Evolutionary conservation across 73 alveolate species (phyloP), one percentile per base, ranked within the genome.

Genomic region (Paramecium bursaria): DNA sequence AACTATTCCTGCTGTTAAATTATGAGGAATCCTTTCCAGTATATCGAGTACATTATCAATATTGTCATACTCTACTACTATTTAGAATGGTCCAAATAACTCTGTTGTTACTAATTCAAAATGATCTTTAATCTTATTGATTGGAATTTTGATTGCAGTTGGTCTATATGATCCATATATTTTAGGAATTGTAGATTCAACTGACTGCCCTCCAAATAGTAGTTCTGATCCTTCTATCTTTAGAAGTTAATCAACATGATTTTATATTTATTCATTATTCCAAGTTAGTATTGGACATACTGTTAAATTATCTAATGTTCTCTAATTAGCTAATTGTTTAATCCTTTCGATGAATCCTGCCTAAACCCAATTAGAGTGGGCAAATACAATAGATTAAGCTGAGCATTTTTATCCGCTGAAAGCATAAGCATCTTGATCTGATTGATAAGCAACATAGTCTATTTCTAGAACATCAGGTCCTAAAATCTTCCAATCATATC

Each of bases 1-100:
- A 6, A 96, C 99, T 6, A 95, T 88, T 13, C 98, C 99, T 0
- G 98, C 99, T 2, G 99, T 96, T 85, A 96, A 74, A 86, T 96
- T 97, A 79, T 96, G 91, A 17, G 92, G 89, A 90, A 95, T 88
- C 15, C 80, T 35, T 74, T 93, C 95, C 19, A 85, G 26, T 17
- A 91, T 50, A 2, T 73, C 86, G 3, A 94, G 19, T 0, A 94
- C 96, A n/a, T 85, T 17, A 22, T 74, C 92, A 9, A 88, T 51
- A 15, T 85, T 30, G 15, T 50, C 67, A 49, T 90, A 87, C 29
- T 82, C 92, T 1, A 90, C 85, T 19, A 88, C 89, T 49, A 91
- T 88, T 87, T 94, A 92, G 95, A 95, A 94, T 6, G 99, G 98
- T 27, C 99, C 99, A 50, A 95, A 95, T 22, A 95, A 87, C 74